Base-by-base conservation (phyloP, 2,329 filamentous ascomycete species). In the Lachnellula hyalina region DNA sequence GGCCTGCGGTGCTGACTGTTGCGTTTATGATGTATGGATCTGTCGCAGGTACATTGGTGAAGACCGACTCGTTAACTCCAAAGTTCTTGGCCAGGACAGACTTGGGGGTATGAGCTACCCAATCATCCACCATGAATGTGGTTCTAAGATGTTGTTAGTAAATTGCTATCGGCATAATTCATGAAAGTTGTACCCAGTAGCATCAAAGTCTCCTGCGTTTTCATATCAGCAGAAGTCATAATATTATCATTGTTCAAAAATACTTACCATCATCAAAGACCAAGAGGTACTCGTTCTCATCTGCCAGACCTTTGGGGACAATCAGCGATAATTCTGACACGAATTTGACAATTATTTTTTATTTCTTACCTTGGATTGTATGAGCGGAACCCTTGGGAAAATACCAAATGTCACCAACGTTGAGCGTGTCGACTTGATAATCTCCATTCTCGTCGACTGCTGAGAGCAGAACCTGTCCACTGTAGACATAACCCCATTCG, bases 121-220 rank as follows among this genome's bases (percentile, higher is more conserved):
- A 88, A 71, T 89, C 85, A 59, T 85, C 84, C 23, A 88, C 75
- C 71, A 83, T 86, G 74, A 88, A 89, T 0, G 85, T 87, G 0
- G 82, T 86, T 77, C 82, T 51, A 34, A 25, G 38, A 41, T n/a
- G 17, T 6, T 7, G 8, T 41, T 8, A 19, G n/a, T 11, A 17
- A 23, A 48, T 15, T 15, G 8, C 15, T 5, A 48, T 17, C 9
- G 7, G 42, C 35, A 36, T 45, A n/a, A 12, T 38, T 32, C 25
- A 49, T 3, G 34, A 4, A 11, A 12, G 9, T 21, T 12, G 14
- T 50, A 50, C 47, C 59, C 82, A 32, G 78, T 72, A 50, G 77
- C 78, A 64, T 87, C 83, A 64, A 87, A 88, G 63, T 87, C 76
- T 2, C 61, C 61, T 63, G 11, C 23, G n/a, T 6, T n/a, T n/a